Evolutionary conservation across 2,329 filamentous ascomycete genomes (phyloP).

Genomic region (Colletotrichum cuscutae): DNA sequence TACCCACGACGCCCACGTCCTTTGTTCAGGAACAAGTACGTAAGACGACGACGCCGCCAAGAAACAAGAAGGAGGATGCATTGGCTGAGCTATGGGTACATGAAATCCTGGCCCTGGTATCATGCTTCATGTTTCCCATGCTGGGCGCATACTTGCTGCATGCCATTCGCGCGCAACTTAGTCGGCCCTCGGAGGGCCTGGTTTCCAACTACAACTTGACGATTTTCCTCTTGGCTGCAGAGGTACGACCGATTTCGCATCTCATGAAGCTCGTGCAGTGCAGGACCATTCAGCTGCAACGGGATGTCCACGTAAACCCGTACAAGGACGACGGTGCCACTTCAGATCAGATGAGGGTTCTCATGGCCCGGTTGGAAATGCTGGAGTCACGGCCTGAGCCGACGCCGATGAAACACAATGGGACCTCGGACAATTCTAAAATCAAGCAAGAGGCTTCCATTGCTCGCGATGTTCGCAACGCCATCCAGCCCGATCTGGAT

Average conservation of each 20-base stretch:
- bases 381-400: conserved; percentile 68
- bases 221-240: conserved; percentile 88
- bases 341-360: conserved; percentile 59
- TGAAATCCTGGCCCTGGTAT: conserved; percentile 78
- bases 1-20: conserved; percentile 49
- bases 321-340: conserved; percentile 46
- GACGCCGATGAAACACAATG: conserved; percentile 42
- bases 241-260: conserved; percentile 85
- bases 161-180: conserved; percentile 81
- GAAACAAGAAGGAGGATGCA: conserved; percentile 50
- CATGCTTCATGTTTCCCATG: conserved; percentile 83
- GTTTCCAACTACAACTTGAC: conserved; percentile 94
- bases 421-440: conserved; percentile 45
- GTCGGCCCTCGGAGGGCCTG: conserved; percentile 83
- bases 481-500: conserved; percentile 84
- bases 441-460: conserved; percentile 55
- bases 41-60: conserved; percentile 28
- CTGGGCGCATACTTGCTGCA: conserved; percentile 88
- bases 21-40: conserved; percentile 34
- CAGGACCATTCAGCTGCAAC: conserved; percentile 84
- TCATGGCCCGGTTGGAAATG: conserved; percentile 74
- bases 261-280: conserved; percentile 82
- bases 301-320: conserved; percentile 69
- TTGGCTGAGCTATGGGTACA: conserved; percentile 76
- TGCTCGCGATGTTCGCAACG: conserved; percentile 69